Conservation (phyloP, 164 flowering plant genomes). For the Stephania cephalantha region DNA sequence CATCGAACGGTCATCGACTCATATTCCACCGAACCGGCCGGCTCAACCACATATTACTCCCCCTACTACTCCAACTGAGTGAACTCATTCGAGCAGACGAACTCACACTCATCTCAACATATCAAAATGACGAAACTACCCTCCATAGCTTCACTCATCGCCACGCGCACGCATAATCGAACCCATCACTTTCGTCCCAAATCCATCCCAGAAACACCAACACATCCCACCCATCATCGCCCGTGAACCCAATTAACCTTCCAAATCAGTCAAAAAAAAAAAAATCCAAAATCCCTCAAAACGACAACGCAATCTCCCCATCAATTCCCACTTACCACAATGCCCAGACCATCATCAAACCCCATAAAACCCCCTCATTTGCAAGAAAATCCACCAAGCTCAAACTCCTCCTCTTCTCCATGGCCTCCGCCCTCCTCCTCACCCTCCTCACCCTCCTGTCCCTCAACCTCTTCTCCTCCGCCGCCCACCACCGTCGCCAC, state of each 20-base stretch:
- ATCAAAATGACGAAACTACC: too few relatives aligned
- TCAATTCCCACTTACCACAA: background rate
- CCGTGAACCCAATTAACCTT: background rate
- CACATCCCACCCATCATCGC: background rate
- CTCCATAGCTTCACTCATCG: too few relatives aligned
- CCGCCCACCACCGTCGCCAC: background rate
- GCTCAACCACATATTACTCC: too few relatives aligned
- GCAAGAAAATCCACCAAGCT: background rate
- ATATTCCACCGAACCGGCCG: too few relatives aligned
- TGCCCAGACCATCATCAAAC: slow-evolving; percentile 1
- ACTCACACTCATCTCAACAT: too few relatives aligned
- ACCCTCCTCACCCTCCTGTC: slow-evolving; percentile 27
- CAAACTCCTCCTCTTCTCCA: slow-evolving; percentile 19
- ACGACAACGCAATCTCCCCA: background rate
- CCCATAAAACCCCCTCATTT: slow-evolving; percentile 4
- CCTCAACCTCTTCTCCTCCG: slow-evolving; percentile 14
- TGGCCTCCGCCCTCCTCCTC: slow-evolving; percentile 32
- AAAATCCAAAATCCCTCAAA: background rate
- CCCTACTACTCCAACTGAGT: too few relatives aligned
- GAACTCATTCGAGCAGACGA: too few relatives aligned
- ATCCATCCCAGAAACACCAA: background rate
- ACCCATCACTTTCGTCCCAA: too few relatives aligned
- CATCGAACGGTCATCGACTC: too few relatives aligned
- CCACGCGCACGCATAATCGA: too few relatives aligned
- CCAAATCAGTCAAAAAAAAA: background rate